Conservation (phyloP, 176 grass and related monocot species). For the Oryza longistaminata region DNA sequence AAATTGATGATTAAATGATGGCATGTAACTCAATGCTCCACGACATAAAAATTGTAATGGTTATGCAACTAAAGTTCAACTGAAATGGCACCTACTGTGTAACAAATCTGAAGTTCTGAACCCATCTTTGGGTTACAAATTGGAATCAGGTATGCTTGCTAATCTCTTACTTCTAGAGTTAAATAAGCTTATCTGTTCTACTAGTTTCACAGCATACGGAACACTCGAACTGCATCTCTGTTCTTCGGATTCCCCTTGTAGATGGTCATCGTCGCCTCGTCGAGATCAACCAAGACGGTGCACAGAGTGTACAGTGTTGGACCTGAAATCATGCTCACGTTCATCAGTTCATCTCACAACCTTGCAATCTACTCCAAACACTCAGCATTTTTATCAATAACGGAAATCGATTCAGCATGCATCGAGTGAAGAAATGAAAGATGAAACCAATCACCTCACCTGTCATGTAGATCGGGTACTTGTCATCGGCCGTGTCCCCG, state of each 20-base stretch:
- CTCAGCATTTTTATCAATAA: too few relatives aligned
- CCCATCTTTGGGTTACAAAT: neutral
- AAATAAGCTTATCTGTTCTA: neutral
- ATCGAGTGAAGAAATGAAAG: neutral
- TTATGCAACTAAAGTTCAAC: neutral
- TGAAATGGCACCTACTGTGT: neutral
- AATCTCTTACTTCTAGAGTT: neutral
- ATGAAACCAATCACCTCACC: conserved; percentile 51
- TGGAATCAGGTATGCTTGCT: neutral
- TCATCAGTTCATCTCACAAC: neutral
- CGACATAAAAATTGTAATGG: neutral
- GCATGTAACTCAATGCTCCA: neutral
- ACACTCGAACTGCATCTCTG: conserved; percentile 23
- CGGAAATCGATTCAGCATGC: neutral
- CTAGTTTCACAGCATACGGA: conserved; percentile 40
- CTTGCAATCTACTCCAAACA: neutral
- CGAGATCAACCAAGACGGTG: conserved; percentile 75
- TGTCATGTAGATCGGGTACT: conserved; percentile 85
- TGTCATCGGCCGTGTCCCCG: conserved; percentile 66
- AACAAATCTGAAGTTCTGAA: neutral
- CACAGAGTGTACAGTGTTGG: conserved; percentile 71
- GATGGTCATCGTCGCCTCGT: conserved; percentile 61
- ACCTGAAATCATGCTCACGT: conserved; percentile 48
- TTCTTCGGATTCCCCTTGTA: conserved; percentile 63
- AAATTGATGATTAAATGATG: neutral